Evolutionary conservation across 768 basidiomycete genomes (phyloP), one percentile per base, ranked within the genome.

Genomic region (Collybiopsis confluens): DNA sequence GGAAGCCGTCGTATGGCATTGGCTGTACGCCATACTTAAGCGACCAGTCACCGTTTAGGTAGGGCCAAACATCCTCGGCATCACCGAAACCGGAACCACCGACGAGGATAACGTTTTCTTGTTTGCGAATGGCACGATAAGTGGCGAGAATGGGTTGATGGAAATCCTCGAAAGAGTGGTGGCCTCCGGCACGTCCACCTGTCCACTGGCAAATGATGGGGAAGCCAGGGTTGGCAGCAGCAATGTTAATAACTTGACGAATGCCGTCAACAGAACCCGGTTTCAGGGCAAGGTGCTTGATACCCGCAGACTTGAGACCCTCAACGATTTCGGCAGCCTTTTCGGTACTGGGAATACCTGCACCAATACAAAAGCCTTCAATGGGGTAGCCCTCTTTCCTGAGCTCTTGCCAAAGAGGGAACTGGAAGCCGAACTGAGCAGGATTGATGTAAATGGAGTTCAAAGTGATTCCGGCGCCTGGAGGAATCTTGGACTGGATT

Each of bases 171-270:
- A 86, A 98, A 2, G 92, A 95, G 73, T 98, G 97, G 62, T 99
- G 97, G 46, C 97, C 97, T 57, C 97, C 97, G 18, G 95, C 97
- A 60, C 97, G 92, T 33, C 97, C 97, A 62, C 97, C 97, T 46
- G 97, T 99, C 97, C 97, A 98, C 66, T 98, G 97, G 58, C 98
- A 75, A 70, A 99, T 95, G 70, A 99, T 85, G 8, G 97, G 96
- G 79, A 92, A 98, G 72, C 92, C 86, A 28, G 96, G 88, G 69
- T 98, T 94, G 50, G 92, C 80, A 35, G 88, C 81, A 26, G 96
- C 97, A 59, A 98, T 98, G 75, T 86, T 95, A 70, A 98, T 78
- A 57, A 98, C 97, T 70, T 98, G 96, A 40, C 93, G 87, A 61
- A 99, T 96, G 50, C 97, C 97, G 58, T 98, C 96, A 52, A 98